Percentiles rank a stretch among this genome's conserved stretches.
Conservation (phyloP, 2,329 filamentous ascomycete species). For the Chaetomium globosum region DNA sequence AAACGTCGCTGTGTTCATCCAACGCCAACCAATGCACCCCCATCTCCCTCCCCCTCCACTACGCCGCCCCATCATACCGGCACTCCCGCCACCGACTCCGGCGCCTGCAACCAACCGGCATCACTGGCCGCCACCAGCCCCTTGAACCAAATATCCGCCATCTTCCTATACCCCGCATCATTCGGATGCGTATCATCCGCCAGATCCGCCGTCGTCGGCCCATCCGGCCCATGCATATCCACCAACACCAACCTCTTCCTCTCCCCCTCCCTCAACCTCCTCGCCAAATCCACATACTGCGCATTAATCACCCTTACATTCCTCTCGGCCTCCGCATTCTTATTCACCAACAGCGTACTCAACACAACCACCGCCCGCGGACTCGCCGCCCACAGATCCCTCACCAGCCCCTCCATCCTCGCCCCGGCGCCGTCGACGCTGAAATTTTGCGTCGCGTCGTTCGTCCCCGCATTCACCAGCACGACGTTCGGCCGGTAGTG, state of each 20-base stretch:
- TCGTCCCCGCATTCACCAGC: constrained; percentile 50
- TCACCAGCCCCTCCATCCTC: constrained; percentile 44
- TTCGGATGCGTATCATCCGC: constrained; percentile 47
- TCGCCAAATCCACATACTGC: constrained; percentile 40
- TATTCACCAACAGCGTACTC: constrained; percentile 44
- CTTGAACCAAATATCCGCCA: constrained; percentile 46
- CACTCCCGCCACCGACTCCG: constrained; percentile 32
- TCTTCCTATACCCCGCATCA: constrained; percentile 47
- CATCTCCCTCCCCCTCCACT: neutral
- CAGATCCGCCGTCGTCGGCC: constrained; percentile 41
- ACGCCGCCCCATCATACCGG: constrained; percentile 32
- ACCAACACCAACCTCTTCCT: constrained; percentile 45
- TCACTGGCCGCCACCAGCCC: constrained; percentile 36
- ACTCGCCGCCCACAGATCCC: constrained; percentile 42
- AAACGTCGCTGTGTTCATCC: neutral
- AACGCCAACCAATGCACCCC: neutral
- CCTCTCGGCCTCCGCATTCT: constrained; percentile 25
- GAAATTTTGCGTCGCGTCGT: constrained; percentile 46
- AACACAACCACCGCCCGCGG: constrained; percentile 43
- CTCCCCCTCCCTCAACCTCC: constrained; percentile 35
- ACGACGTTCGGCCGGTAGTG: constrained; percentile 46
- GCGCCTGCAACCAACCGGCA: constrained; percentile 43
- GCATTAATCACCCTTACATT: constrained; percentile 43
- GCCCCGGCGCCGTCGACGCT: constrained; percentile 40
- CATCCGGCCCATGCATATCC: constrained; percentile 45